These are phyloP conservation scores for Isabelozyma rhagii DNA, from an alignment of 805 yeast genomes.

Conservation along the genomic window DNA sequence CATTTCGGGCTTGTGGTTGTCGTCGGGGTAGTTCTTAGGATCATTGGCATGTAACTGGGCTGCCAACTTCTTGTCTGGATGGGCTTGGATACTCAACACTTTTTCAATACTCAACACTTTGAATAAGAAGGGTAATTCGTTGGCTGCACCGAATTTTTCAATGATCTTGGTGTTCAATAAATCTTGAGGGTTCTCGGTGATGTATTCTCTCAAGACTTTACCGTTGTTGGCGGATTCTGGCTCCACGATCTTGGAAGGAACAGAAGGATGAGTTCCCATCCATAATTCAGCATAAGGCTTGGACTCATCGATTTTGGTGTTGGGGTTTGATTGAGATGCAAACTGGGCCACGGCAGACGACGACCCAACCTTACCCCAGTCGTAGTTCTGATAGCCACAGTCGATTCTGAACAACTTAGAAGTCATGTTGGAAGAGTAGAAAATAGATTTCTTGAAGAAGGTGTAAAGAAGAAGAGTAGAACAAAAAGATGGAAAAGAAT, in stretches of 20 bases:
- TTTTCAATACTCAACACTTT: constrained; percentile 91
- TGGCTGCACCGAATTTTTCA: constrained; percentile 59
- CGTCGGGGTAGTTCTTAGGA: constrained; percentile 95
- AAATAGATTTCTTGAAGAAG: not conserved
- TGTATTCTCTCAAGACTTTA: constrained; percentile 62
- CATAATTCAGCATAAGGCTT: constrained; percentile 96
- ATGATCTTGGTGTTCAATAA: constrained; percentile 60
- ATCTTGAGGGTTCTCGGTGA: constrained; percentile 54
- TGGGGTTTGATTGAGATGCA: constrained; percentile 67
- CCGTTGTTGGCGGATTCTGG: constrained; percentile 33
- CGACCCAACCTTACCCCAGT: constrained; percentile 85
- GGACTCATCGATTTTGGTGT: constrained; percentile 58
- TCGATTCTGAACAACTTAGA: constrained; percentile 35
- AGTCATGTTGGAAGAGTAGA: constrained; percentile 15
- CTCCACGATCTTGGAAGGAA: constrained; percentile 65
- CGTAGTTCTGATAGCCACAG: constrained; percentile 74
- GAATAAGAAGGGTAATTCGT: constrained; percentile 86
- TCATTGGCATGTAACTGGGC: constrained; percentile 71
- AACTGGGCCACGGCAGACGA: constrained; percentile 86
- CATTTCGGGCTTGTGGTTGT: constrained; percentile 99
- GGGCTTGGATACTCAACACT: constrained; percentile 95
- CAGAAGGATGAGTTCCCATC: constrained; percentile 98
- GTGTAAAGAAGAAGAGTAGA: no score
- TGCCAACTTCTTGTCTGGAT: constrained; percentile 89
- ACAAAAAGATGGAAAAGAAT: no score